Conservation (phyloP, 371 early-diverging fungal genomes). For the Umbelopsis sp. region DNA sequence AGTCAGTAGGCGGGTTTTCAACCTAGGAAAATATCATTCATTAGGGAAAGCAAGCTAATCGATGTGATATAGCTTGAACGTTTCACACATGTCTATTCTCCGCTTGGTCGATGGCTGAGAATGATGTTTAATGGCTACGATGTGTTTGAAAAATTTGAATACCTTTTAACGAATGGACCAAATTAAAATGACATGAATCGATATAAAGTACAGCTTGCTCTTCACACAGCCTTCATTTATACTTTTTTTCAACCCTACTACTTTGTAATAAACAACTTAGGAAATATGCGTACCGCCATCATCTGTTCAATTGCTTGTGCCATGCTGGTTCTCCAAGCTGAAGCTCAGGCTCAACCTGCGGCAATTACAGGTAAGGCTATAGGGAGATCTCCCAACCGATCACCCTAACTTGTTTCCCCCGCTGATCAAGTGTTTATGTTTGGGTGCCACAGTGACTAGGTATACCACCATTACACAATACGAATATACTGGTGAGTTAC, state of each 20-base stretch:
- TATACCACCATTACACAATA: slow-evolving; percentile 10
- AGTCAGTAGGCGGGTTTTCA: slow-evolving; percentile 5
- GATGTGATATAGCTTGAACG: not conserved
- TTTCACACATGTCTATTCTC: not conserved
- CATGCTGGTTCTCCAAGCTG: not conserved
- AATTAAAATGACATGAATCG: not conserved
- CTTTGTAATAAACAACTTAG: not conserved
- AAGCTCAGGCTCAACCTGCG: not conserved
- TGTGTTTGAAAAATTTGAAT: not conserved
- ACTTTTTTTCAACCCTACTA: not conserved
- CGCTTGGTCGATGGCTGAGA: not conserved
- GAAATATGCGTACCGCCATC: slow-evolving; percentile 2
- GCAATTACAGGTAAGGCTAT: not conserved
- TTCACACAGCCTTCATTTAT: not conserved
- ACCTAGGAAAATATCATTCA: not conserved
- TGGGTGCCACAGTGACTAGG: slow-evolving; percentile 1
- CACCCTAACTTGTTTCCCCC: not conserved
- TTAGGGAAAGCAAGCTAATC: not conserved
- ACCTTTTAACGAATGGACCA: slow-evolving; percentile 11
- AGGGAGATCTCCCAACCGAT: not conserved
- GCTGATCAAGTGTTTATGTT: not conserved
- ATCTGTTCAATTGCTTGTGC: slow-evolving; percentile 10
- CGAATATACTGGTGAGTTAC: slow-evolving; percentile 13
- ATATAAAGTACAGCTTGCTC: slow-evolving; percentile 3
- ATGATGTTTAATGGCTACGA: slow-evolving; percentile 3